Conservation (phyloP, 768 basidiomycete genomes). For the Sistotremastrum suecicum region DNA sequence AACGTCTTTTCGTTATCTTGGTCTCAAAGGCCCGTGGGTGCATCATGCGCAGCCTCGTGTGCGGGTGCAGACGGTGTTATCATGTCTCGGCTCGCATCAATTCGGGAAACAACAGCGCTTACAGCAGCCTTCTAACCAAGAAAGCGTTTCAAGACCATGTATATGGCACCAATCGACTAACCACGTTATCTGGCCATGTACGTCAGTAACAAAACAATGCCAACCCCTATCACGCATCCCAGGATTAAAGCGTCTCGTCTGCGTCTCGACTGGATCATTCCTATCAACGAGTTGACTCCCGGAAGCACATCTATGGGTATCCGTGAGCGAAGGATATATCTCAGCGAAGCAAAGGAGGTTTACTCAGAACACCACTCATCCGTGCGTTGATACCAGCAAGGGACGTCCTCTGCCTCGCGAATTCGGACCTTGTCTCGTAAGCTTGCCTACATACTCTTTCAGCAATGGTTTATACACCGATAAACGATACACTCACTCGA, state of each 20-base stretch:
- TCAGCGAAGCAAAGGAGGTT: conserved; percentile 12
- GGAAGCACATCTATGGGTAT: conserved; percentile 63
- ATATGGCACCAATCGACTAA: background rate
- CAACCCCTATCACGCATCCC: conserved; percentile 78
- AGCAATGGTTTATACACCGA: conserved; percentile 1
- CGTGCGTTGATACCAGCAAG: conserved; percentile 70
- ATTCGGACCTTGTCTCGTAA: conserved; percentile 91
- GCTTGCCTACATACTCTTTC: conserved; percentile 55
- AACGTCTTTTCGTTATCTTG: no score
- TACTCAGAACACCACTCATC: conserved; percentile 74
- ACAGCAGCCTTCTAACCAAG: no score
- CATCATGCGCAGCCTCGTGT: no score
- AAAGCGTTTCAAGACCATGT: no score
- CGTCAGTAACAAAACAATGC: conserved; percentile 46
- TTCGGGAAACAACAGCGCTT: no score
- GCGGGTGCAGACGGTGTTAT: no score
- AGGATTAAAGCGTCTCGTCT: conserved; percentile 83
- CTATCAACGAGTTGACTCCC: conserved; percentile 82
- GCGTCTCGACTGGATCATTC: conserved; percentile 86
- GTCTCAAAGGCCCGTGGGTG: no score
- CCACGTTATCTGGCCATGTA: conserved; percentile 23
- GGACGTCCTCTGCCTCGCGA: conserved; percentile 64
- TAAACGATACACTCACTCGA: conserved; percentile 46
- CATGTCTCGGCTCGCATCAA: no score
- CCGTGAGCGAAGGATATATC: background rate